These are phyloP conservation scores for Calonectria multiphialidica DNA, from an alignment of 2,329 filamentous ascomycete species.

Conservation along the genomic window DNA sequence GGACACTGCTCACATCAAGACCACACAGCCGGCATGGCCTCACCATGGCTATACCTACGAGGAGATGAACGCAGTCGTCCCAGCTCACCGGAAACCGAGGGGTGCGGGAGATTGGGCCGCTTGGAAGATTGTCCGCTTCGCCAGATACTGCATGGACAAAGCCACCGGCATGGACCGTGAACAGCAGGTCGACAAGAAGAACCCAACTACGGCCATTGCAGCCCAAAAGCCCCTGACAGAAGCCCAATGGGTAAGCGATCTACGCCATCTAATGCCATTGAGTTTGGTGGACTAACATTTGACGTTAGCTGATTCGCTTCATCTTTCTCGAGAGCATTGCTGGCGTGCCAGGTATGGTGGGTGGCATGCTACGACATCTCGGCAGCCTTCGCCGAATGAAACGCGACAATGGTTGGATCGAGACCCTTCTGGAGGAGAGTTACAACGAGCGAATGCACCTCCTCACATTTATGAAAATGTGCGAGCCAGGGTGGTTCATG, in stretches of 20 bases:
- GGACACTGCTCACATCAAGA: constrained; percentile 71
- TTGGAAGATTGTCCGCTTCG: constrained; percentile 79
- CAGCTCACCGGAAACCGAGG: constrained; percentile 82
- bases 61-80: constrained; percentile 80
- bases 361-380: constrained; percentile 91
- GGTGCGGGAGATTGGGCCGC: constrained; percentile 84
- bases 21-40: constrained; percentile 75
- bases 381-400: constrained; percentile 87
- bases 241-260: constrained; percentile 78
- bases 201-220: constrained; percentile 66
- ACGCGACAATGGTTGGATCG: constrained; percentile 97
- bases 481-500: constrained; percentile 83
- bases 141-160: constrained; percentile 84
- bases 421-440: constrained; percentile 88
- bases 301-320: constrained; percentile 76
- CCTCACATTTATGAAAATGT: constrained; percentile 92
- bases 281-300: constrained; percentile 27
- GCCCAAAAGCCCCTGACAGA: constrained; percentile 78
- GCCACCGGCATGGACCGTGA: constrained; percentile 80
- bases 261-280: neutral
- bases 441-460: constrained; percentile 97
- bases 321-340: constrained; percentile 96
- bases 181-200: constrained; percentile 73
- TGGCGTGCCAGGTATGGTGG: constrained; percentile 97
- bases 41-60: constrained; percentile 81